Conservation (phyloP, 2,329 filamentous ascomycete species). For the Fusarium luffae region DNA sequence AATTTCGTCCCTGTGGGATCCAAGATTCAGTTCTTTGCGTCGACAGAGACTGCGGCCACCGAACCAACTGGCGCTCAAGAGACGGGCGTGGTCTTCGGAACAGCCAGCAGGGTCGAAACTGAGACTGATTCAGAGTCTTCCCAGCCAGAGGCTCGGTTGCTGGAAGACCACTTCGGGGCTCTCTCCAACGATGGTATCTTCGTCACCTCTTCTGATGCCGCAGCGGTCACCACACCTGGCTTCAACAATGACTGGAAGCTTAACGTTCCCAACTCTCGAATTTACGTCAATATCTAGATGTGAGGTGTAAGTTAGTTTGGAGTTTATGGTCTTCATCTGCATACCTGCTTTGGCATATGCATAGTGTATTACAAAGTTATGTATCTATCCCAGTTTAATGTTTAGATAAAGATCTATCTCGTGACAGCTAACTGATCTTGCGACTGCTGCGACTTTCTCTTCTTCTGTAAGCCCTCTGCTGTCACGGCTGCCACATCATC, state of each 20-base stretch:
- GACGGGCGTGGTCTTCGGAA: slow-evolving; percentile 49
- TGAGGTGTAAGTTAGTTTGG: background rate
- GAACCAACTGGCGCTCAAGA: slow-evolving; percentile 21
- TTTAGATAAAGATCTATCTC: background rate
- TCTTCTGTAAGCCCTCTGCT: slow-evolving; percentile 59
- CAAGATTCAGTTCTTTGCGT: slow-evolving; percentile 73
- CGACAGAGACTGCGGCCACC: slow-evolving; percentile 46
- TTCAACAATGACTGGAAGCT: slow-evolving; percentile 50
- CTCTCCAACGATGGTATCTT: slow-evolving; percentile 71
- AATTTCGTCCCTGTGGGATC: slow-evolving; percentile 72
- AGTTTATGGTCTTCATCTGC: background rate
- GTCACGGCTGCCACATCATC: slow-evolving; percentile 66
- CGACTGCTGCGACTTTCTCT: slow-evolving; percentile 49
- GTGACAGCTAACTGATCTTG: background rate
- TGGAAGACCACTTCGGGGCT: slow-evolving; percentile 68
- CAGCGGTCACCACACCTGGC: slow-evolving; percentile 42
- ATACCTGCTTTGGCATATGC: background rate
- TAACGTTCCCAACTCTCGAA: slow-evolving; percentile 50
- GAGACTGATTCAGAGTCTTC: slow-evolving; percentile 6
- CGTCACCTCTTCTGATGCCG: slow-evolving; percentile 49
- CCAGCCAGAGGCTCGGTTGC: slow-evolving; percentile 27
- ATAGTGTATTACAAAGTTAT: slow-evolving; percentile 21
- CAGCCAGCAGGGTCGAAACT: slow-evolving; percentile 40
- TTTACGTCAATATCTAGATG: slow-evolving; percentile 39
- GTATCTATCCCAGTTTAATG: slow-evolving; percentile 12